Evolutionary conservation across 176 grass and related monocot genomes (phyloP), one percentile per base, ranked within the genome.

Genomic region (Triticum turgidum): DNA sequence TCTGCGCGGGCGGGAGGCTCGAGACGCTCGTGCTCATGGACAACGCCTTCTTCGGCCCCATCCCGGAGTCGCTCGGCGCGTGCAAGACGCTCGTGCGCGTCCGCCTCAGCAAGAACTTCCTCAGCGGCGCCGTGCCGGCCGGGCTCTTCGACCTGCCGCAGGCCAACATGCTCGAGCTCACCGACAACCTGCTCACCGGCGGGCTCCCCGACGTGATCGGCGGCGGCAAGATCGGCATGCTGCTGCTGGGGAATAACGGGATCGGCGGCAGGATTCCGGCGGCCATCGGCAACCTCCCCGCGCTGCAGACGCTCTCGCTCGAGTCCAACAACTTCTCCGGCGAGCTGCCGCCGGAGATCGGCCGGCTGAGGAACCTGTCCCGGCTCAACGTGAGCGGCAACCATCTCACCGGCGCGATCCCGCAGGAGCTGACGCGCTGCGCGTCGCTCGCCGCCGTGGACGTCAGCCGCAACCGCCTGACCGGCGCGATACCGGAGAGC

Each of bases 141-240:
- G 92, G 96, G 3, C 87, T 98, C 20, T 94, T 98, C 21, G 38
- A 91, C 80, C 91, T 98, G 27, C 96, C 94, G 2, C 41, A 29
- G 34, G 79, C 82, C 2, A 73, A 96, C 83, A 94, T 99, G 86
- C 73, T 99, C 0, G 97, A 99, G 85, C 94, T 99, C 65, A 80
- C 65, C 12, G 86, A 96, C 67, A 99, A 99, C 78, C 80, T 83
- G 59, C 90, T 99, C 83, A 87, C 92, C 8, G 97, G 97, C 22
- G 85, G 90, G 68, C 78, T 99, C 11, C 92, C 97, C 0, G 65
- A 79, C 38, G 59, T 63, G 44, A 90, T 94, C 58, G 27, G 61
- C 6, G 89, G 92, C 0, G 66, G 52, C n/a, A 78, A 75, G 74
- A 82, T 95, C 3, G 80, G 80, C 30, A 92, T 82, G 52, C 45